Evolutionary conservation across 2,329 filamentous ascomycete species (phyloP).

Genomic region (Penicillium sp.): DNA sequence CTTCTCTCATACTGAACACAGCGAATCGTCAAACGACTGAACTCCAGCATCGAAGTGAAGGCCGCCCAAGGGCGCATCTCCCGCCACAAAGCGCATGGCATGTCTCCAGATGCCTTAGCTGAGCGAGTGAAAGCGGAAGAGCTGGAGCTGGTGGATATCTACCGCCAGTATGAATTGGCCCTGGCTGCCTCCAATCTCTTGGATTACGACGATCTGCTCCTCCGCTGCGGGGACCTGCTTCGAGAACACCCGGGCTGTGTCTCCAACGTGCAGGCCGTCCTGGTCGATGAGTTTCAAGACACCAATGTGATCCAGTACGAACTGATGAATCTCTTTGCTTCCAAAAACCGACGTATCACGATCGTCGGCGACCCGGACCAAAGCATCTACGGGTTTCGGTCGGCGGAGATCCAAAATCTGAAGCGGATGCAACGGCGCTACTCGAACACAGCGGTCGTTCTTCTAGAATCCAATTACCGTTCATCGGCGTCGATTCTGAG

Average conservation of each 20-base stretch:
- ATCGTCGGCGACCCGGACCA: constrained; percentile 97
- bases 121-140: constrained; percentile 47
- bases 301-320: constrained; percentile 95
- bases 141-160: constrained; percentile 66
- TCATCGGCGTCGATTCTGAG: constrained; percentile 82
- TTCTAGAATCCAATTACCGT: constrained; percentile 90
- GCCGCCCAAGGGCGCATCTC: constrained; percentile 73
- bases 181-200: constrained; percentile 74
- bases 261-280: constrained; percentile 80
- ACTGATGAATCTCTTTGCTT: constrained; percentile 83
- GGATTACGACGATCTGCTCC: constrained; percentile 89
- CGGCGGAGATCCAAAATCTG: constrained; percentile 87
- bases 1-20: constrained; percentile 16
- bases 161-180: constrained; percentile 72
- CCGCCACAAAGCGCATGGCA: constrained; percentile 56
- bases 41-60: constrained; percentile 66
- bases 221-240: constrained; percentile 78
- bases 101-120: constrained; percentile 47
- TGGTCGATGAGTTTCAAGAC: constrained; percentile 98
- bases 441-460: constrained; percentile 73
- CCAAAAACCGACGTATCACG: constrained; percentile 71
- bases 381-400: constrained; percentile 95
- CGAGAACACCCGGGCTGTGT: constrained; percentile 73
- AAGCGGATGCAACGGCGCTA: constrained; percentile 73
- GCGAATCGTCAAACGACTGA: constrained; percentile 74